Percentiles rank a stretch among this genome's conserved stretches.
Conservation (phyloP, 1,139 yeast genomes). For the Hyphopichia wangnamkhiaoensis region DNA sequence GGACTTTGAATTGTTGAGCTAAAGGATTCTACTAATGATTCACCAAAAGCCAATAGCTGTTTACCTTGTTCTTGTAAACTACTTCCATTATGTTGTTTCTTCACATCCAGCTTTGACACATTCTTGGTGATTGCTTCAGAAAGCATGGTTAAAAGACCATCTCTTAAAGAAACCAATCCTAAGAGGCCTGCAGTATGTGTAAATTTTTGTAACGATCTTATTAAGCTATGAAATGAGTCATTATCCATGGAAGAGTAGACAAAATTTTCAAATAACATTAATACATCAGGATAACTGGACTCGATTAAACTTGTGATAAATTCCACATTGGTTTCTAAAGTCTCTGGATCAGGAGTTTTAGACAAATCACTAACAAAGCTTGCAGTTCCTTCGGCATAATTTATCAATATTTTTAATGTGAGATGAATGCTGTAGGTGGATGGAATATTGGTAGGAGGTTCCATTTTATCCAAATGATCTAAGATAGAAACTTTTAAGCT, state of each 20-base stretch:
- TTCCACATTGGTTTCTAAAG: constrained; percentile 37
- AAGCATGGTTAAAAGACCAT: constrained; percentile 59
- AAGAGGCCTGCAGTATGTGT: constrained; percentile 84
- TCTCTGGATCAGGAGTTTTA: constrained; percentile 19
- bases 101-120: constrained; percentile 21
- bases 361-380: constrained; percentile 50
- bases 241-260: constrained; percentile 68
- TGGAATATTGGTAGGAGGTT: constrained; percentile 65
- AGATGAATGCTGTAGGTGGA: constrained; percentile 63
- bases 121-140: constrained; percentile 55
- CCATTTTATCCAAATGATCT: constrained; percentile 76
- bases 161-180: constrained; percentile 55
- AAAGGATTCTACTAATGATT: constrained; percentile 61
- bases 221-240: constrained; percentile 60
- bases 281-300: constrained; percentile 47
- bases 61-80: constrained; percentile 28
- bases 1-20: constrained; percentile 28
- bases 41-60: constrained; percentile 55
- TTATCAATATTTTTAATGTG: constrained; percentile 52
- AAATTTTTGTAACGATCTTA: constrained; percentile 74
- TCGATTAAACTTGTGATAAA: constrained; percentile 42
- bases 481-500: constrained; percentile 56
- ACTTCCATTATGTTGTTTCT: constrained; percentile 6
- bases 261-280: constrained; percentile 50
- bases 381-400: constrained; percentile 71